These are phyloP conservation scores for Camellia sinensis DNA, from an alignment of 148 eudicot species.

Conservation along the genomic window DNA sequence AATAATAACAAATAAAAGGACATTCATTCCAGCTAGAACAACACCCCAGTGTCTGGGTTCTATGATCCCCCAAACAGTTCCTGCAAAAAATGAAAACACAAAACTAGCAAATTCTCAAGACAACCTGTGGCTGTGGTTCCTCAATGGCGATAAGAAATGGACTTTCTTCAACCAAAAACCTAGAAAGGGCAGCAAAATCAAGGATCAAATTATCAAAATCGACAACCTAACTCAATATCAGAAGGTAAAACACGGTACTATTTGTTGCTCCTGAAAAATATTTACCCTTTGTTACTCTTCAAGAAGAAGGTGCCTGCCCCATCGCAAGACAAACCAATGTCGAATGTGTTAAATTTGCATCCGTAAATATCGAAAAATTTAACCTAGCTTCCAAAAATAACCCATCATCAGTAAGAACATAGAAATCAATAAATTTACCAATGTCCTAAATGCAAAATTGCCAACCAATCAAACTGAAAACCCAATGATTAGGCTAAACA, in stretches of 20 bases:
- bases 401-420: not conserved
- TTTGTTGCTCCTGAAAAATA: not conserved
- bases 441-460: not conserved
- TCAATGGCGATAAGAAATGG: slow-evolving; percentile 66
- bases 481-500: not conserved
- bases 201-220: not conserved
- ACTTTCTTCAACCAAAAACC: slow-evolving; percentile 57
- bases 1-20: not conserved
- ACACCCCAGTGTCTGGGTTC: not conserved
- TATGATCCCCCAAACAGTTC: not conserved
- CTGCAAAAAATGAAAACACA: not conserved
- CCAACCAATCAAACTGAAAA: slow-evolving; percentile 12
- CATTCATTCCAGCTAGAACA: not conserved
- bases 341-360: slow-evolving; percentile 72
- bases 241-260: not conserved
- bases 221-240: not conserved
- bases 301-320: slow-evolving; percentile 66
- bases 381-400: slow-evolving; percentile 48
- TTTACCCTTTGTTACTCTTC: slow-evolving; percentile 76
- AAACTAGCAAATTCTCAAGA: not conserved
- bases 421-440: not conserved
- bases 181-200: slow-evolving; percentile 25
- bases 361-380: slow-evolving; percentile 88
- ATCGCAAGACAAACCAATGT: slow-evolving; percentile 92
- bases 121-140: slow-evolving; percentile 99